Conservation (phyloP, 768 basidiomycete genomes). For the Lyophyllum decastes region DNA sequence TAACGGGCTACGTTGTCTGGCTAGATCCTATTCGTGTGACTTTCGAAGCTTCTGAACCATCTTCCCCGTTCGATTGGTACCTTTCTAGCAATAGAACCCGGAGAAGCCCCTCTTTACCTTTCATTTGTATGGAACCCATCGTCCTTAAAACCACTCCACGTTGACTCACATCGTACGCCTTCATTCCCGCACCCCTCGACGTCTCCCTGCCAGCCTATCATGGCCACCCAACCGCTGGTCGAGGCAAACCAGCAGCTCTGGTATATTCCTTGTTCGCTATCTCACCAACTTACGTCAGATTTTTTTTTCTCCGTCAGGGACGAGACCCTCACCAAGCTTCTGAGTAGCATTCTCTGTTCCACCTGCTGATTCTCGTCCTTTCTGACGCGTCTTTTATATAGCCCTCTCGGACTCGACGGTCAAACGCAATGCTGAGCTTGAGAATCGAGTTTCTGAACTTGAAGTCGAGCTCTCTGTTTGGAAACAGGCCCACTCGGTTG, state of each 20-base stretch:
- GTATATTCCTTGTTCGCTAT: constrained; percentile 38
- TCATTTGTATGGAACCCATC: constrained; percentile 46
- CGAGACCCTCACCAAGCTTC: constrained; percentile 60
- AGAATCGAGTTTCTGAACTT: constrained; percentile 64
- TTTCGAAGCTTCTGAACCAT: constrained; percentile 41
- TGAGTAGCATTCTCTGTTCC: constrained; percentile 41
- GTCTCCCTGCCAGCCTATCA: constrained; percentile 37
- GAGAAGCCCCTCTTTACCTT: constrained; percentile 54
- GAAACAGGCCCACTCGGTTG: constrained; percentile 69
- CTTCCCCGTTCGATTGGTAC: constrained; percentile 44
- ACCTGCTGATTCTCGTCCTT: neutral
- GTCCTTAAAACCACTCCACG: constrained; percentile 46
- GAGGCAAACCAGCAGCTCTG: constrained; percentile 68
- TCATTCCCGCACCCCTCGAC: constrained; percentile 39
- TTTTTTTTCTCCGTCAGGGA: constrained; percentile 50
- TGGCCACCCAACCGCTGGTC: constrained; percentile 56
- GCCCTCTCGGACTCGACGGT: constrained; percentile 66
- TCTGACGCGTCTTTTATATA: constrained; percentile 25
- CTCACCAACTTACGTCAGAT: constrained; percentile 14
- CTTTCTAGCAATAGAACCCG: constrained; percentile 58
- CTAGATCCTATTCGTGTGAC: constrained; percentile 39
- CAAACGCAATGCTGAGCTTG: constrained; percentile 63
- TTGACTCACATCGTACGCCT: constrained; percentile 37
- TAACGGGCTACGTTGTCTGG: constrained; percentile 6
- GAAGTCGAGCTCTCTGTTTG: constrained; percentile 70